Conservation (phyloP, 2,329 filamentous ascomycete genomes). For the Ophiostoma sp. region DNA sequence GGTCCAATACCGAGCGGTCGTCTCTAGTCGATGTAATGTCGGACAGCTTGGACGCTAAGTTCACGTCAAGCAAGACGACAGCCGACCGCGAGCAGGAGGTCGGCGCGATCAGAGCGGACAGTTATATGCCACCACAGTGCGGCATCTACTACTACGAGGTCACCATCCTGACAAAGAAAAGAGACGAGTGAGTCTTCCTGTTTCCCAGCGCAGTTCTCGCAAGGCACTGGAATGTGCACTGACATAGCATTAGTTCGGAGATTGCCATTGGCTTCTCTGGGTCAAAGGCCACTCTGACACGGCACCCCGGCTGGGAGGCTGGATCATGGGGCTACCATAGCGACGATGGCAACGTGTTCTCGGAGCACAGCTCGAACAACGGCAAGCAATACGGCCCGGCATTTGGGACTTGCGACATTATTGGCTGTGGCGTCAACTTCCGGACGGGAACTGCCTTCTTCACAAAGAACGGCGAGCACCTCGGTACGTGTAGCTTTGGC, state of each 20-base stretch:
- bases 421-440: slow-evolving; percentile 64
- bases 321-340: slow-evolving; percentile 66
- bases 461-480: slow-evolving; percentile 56
- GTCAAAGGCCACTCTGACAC: slow-evolving; percentile 47
- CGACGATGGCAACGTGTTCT: slow-evolving; percentile 59
- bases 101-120: slow-evolving; percentile 73
- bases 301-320: slow-evolving; percentile 61
- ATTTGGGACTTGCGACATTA: slow-evolving; percentile 52
- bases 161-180: slow-evolving; percentile 45
- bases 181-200: slow-evolving; percentile 47
- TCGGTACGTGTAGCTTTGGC: slow-evolving; percentile 36
- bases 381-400: slow-evolving; percentile 54
- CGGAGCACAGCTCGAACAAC: slow-evolving; percentile 44
- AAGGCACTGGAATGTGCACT: not conserved
- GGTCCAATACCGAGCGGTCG: slow-evolving; percentile 75
- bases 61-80: slow-evolving; percentile 43
- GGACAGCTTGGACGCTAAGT: slow-evolving; percentile 68
- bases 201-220: not conserved
- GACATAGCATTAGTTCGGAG: slow-evolving; percentile 42
- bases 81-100: slow-evolving; percentile 64
- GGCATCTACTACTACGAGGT: slow-evolving; percentile 94
- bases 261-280: slow-evolving; percentile 59
- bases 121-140: slow-evolving; percentile 80
- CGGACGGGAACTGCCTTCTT: slow-evolving; percentile 60
- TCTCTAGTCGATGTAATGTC: slow-evolving; percentile 65